Base-by-base conservation (phyloP, 2,329 filamentous ascomycete species). In the Fusarium foetens region DNA sequence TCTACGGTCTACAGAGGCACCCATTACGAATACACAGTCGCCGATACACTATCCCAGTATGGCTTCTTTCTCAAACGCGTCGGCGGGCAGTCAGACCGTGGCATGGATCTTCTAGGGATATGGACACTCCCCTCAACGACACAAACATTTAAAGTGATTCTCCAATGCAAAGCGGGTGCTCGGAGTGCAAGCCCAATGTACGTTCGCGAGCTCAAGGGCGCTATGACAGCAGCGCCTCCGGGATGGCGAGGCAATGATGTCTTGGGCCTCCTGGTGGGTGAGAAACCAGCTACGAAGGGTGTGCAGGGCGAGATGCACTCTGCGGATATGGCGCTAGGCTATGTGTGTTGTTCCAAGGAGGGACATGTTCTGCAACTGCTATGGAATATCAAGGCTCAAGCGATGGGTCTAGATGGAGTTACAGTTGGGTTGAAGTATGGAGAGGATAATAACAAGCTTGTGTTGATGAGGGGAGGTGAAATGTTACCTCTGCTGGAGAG, bases 161-260 rank as follows among this genome's bases (percentile, higher is more conserved):
- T 88, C 2, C 93, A 95, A 79, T 95, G 93, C 85, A 96, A 95
- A 80, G 88, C 86, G 2, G 84, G 87, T 19, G 79, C 83, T 23
- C 82, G 83, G 63, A 83, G 84, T 49, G 80, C 85, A 17, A 85
- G 88, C 0, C 93, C 93, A 1, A 82, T 86, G 36, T 83, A 90
- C 51, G 82, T 94, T 13, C 88, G 93, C n/a, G 93, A 95, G 82
- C 86, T 95, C 6, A 93, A 94, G 78, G 95, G 95, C 7, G 89
- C 94, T 0, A 92, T 96, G 77, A 86, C 86, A 3, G 91, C 90
- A 17, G 92, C 93, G 11, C 94, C 94, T 2, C 83, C 87, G 0
- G 92, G 91, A 1, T 97, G 93, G 93, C 85, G 90, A 58, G 89
- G 87, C 0, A 79, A 84, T 3, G 86, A 87, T 19, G 90, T 93